phyloP scores from a whole-genome alignment of 2,329 filamentous ascomycete species.

The Setomelanomma holmii region DNA sequence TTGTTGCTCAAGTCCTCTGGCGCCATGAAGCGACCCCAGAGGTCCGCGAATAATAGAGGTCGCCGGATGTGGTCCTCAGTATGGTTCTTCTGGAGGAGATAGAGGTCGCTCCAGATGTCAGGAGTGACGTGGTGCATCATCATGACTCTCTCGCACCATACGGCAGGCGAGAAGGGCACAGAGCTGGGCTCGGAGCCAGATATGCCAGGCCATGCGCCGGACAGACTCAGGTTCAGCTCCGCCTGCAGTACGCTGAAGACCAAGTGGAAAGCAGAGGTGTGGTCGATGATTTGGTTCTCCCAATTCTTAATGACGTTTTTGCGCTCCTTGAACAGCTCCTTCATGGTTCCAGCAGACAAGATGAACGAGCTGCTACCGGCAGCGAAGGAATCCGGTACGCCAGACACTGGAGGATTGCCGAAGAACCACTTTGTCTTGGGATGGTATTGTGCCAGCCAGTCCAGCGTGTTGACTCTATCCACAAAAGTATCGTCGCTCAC shows the following conservation, averaged over 20 bases:
- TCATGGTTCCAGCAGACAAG: slow-evolving; percentile 59
- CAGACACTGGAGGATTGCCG: slow-evolving; percentile 49
- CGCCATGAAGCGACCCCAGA: slow-evolving; percentile 39
- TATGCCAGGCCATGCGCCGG: slow-evolving; percentile 55
- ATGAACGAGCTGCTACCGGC: slow-evolving; percentile 63
- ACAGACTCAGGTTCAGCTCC: slow-evolving; percentile 55
- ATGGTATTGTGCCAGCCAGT: slow-evolving; percentile 62
- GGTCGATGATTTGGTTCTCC: slow-evolving; percentile 54
- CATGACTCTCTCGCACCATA: slow-evolving; percentile 48
- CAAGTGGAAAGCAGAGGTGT: slow-evolving; percentile 61
- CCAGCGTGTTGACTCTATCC: slow-evolving; percentile 60
- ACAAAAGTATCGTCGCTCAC: slow-evolving; percentile 67
- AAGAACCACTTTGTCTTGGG: slow-evolving; percentile 58
- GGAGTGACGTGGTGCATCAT: slow-evolving; percentile 55
- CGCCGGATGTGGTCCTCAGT: slow-evolving; percentile 20
- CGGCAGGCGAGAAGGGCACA: slow-evolving; percentile 53
- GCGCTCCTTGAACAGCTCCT: slow-evolving; percentile 51
- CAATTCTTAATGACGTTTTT: slow-evolving; percentile 50
- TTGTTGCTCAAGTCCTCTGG: slow-evolving; percentile 31
- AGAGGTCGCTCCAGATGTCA: slow-evolving; percentile 52
- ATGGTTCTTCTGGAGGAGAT: slow-evolving; percentile 53
- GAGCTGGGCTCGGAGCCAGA: slow-evolving; percentile 39
- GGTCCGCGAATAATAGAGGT: slow-evolving; percentile 33
- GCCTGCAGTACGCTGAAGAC: slow-evolving; percentile 54
- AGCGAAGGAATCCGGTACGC: slow-evolving; percentile 54